Evolutionary conservation across 1,284 basidiomycete species (phyloP).

Genomic region (Marasmius sp.): DNA sequence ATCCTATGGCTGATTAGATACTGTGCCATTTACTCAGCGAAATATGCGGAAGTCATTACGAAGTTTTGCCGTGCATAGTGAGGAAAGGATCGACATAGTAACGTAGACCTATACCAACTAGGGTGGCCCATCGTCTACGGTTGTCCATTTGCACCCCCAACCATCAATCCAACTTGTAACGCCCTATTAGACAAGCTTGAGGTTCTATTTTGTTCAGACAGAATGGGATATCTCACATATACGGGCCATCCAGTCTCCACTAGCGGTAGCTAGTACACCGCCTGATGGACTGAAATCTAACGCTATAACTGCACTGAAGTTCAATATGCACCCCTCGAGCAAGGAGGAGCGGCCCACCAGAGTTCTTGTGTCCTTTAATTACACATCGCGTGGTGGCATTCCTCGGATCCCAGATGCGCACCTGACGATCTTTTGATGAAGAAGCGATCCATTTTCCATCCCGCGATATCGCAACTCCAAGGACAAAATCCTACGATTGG

Average conservation of each 20-base stretch:
- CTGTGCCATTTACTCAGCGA: too few relatives aligned
- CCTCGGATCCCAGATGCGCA: constrained; percentile 86
- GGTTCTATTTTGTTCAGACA: background rate
- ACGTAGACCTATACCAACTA: too few relatives aligned
- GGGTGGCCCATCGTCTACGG: too few relatives aligned
- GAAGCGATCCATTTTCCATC: constrained; percentile 89
- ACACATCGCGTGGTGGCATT: constrained; percentile 78
- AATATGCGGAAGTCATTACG: too few relatives aligned
- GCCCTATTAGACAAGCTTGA: background rate
- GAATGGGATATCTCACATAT: constrained; percentile 62
- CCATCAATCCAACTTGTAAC: background rate
- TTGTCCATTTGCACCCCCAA: too few relatives aligned
- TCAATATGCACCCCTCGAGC: constrained; percentile 1
- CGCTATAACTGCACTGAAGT: constrained; percentile 63
- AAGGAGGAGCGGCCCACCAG: constrained; percentile 41
- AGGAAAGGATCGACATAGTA: too few relatives aligned
- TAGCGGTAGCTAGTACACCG: constrained; percentile 80
- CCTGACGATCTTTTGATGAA: constrained; percentile 87
- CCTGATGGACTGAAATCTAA: constrained; percentile 80
- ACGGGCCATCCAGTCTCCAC: constrained; percentile 82
- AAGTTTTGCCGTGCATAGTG: too few relatives aligned
- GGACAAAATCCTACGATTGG: constrained; percentile 68
- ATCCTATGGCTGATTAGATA: too few relatives aligned
- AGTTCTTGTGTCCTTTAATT: constrained; percentile 90
- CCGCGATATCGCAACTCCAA: constrained; percentile 78